Conservation (phyloP, 305 asterid species). For the Rubia balearica region DNA sequence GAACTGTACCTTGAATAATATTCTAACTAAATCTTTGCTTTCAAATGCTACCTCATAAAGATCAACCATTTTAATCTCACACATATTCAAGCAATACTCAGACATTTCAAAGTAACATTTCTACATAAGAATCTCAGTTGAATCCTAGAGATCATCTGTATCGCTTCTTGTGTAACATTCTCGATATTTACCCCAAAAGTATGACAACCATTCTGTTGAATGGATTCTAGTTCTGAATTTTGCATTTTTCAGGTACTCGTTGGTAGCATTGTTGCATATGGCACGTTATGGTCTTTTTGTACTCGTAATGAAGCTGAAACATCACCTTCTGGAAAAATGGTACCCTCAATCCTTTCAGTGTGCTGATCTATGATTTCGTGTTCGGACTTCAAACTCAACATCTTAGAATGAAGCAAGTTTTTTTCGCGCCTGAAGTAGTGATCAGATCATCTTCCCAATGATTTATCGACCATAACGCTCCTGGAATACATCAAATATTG, state of each 20-base stretch:
- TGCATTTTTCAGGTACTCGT: constrained; percentile 51
- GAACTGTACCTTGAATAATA: too few species aligned
- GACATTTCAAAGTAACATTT: too few species aligned
- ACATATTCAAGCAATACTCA: too few species aligned
- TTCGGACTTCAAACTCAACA: neutral
- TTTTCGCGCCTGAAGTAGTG: too few species aligned
- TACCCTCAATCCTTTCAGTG: constrained; percentile 68
- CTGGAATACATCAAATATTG: constrained; percentile 7
- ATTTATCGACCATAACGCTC: neutral
- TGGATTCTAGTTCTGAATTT: neutral
- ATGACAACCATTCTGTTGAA: neutral
- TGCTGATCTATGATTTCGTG: constrained; percentile 11
- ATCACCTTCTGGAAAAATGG: constrained; percentile 61
- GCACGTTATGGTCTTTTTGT: constrained; percentile 83
- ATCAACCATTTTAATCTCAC: too few species aligned
- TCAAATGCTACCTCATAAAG: too few species aligned
- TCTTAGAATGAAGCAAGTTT: neutral
- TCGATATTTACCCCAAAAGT: neutral
- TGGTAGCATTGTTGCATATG: constrained; percentile 88
- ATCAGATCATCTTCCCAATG: neutral
- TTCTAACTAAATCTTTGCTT: too few species aligned
- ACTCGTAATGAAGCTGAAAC: constrained; percentile 71
- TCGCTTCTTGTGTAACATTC: too few species aligned
- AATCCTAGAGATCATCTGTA: too few species aligned
- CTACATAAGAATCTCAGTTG: too few species aligned